Evolutionary conservation across 805 yeast species (phyloP).

Genomic region (Scheffersomyces amazonensis): DNA sequence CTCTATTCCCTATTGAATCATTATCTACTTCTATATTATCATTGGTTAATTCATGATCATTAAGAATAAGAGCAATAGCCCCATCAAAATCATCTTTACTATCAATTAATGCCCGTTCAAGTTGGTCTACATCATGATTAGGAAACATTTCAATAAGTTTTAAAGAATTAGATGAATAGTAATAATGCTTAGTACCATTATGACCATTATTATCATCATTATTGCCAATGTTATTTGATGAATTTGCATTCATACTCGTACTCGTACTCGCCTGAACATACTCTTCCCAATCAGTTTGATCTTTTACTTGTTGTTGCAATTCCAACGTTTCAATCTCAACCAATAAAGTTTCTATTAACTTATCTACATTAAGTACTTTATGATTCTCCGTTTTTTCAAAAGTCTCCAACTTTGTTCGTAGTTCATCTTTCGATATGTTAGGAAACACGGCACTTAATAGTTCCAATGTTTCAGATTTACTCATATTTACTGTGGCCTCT

Average conservation of each 20-base stretch:
- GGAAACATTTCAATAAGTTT: background rate
- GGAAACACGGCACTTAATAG: no score
- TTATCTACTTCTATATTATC: slow-evolving; percentile 2
- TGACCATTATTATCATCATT: background rate
- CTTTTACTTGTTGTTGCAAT: background rate
- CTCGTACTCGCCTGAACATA: no score
- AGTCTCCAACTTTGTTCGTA: no score
- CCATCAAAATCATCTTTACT: background rate
- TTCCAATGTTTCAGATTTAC: no score
- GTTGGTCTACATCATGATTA: background rate
- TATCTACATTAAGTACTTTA: no score
- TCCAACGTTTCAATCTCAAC: no score
- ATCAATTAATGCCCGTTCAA: background rate
- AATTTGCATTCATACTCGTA: background rate
- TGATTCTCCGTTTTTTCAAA: no score
- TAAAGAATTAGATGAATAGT: background rate
- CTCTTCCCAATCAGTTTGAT: background rate
- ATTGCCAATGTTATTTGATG: background rate
- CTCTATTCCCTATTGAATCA: slow-evolving; percentile 11
- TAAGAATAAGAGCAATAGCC: background rate
- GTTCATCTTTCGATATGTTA: no score
- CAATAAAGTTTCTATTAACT: no score
- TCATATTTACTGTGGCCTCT: no score
- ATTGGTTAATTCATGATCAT: slow-evolving; percentile 5
- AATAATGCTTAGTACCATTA: background rate